Evolutionary conservation across 371 early-diverging fungal genomes (phyloP).

Genomic region (Mucor circinelloides): DNA sequence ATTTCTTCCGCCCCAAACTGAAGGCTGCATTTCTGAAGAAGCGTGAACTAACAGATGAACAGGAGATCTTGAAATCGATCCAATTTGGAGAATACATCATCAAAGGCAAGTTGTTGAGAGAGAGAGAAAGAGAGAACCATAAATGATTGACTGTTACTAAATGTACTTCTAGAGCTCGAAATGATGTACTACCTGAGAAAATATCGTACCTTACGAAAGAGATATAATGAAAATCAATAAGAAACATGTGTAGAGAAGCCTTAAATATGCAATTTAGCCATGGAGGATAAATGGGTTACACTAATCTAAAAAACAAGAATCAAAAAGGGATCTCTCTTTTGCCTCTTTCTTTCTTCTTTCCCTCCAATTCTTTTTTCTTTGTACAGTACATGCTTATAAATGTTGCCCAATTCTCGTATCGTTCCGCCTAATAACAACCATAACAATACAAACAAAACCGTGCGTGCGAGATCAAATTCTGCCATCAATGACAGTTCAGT

Average conservation of each 20-base stretch:
- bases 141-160: background rate
- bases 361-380: background rate
- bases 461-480: slow-evolving; percentile 24
- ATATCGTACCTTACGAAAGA: slow-evolving; percentile 66
- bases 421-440: slow-evolving; percentile 18
- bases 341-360: slow-evolving; percentile 7
- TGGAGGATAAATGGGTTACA: slow-evolving; percentile 16
- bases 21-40: slow-evolving; percentile 72
- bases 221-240: slow-evolving; percentile 47
- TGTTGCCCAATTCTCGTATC: slow-evolving; percentile 31
- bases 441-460: slow-evolving; percentile 5
- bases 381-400: background rate
- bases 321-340: background rate
- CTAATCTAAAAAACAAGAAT: slow-evolving; percentile 14
- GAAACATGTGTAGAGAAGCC: slow-evolving; percentile 28
- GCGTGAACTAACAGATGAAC: slow-evolving; percentile 49
- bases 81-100: slow-evolving; percentile 65
- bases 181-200: slow-evolving; percentile 76
- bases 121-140: background rate
- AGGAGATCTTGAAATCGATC: slow-evolving; percentile 66
- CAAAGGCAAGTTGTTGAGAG: slow-evolving; percentile 46
- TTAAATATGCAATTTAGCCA: slow-evolving; percentile 18
- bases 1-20: slow-evolving; percentile 60
- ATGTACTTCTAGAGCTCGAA: slow-evolving; percentile 58
- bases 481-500: slow-evolving; percentile 2